A percentile compares a stretch with the other conserved stretches of the same genome.
Conservation (phyloP, 306 rosid genomes). For the Inga oerstediana region DNA sequence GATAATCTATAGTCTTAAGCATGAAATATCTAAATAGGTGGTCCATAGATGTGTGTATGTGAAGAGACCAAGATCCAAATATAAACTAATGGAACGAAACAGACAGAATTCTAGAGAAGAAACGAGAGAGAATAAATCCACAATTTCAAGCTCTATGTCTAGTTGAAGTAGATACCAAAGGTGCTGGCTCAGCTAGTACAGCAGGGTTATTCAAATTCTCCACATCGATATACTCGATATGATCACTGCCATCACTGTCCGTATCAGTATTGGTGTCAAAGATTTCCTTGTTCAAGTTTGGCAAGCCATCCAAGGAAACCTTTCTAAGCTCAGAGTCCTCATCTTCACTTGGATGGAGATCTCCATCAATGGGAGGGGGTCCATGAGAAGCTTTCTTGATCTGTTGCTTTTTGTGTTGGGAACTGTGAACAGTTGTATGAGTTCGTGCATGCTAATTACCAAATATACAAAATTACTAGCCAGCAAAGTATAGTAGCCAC, state of each 20-base stretch:
- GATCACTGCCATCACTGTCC: constrained; percentile 21
- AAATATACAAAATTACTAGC: constrained; percentile 6
- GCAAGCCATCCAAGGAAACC: constrained; percentile 33
- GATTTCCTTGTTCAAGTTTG: constrained; percentile 44
- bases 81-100: background rate
- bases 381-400: constrained; percentile 53
- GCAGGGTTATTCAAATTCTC: constrained; percentile 36
- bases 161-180: constrained; percentile 51
- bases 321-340: constrained; percentile 47
- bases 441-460: background rate
- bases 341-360: constrained; percentile 45
- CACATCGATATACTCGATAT: constrained; percentile 24
- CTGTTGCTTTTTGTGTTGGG: constrained; percentile 59
- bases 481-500: background rate
- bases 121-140: background rate
- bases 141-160: background rate
- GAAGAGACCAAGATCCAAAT: constrained; percentile 14
- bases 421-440: constrained; percentile 46
- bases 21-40: background rate
- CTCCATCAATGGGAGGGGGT: constrained; percentile 45
- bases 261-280: constrained; percentile 28
- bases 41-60: background rate
- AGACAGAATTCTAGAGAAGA: background rate
- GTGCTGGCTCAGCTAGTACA: constrained; percentile 37
- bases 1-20: background rate